phyloP scores from a whole-genome alignment of 108 stramenopile species.

The Fragilaria radians region DNA sequence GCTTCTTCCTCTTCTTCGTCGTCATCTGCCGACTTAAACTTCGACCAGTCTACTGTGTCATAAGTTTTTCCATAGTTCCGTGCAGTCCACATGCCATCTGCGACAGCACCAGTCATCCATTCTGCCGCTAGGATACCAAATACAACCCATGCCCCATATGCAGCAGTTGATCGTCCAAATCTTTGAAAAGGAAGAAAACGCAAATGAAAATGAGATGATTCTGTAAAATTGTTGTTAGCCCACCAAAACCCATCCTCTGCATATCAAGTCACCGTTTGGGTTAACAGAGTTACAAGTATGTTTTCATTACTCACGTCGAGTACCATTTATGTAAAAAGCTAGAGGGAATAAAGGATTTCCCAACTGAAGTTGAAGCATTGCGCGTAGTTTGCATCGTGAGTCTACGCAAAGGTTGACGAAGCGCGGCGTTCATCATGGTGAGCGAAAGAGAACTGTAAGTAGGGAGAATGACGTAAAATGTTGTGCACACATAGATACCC shows the following conservation, averaged over 20 bases:
- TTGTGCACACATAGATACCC: too few relatives aligned
- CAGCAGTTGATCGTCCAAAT: slow-evolving; percentile 75
- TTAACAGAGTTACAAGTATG: not conserved
- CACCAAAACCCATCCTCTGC: not conserved
- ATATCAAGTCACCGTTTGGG: not conserved
- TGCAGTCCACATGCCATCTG: slow-evolving; percentile 61
- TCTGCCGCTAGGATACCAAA: slow-evolving; percentile 73
- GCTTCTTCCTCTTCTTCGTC: slow-evolving; percentile 83
- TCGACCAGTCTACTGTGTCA: slow-evolving; percentile 79
- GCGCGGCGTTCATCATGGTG: slow-evolving; percentile 4
- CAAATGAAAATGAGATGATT: not conserved
- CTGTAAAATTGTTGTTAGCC: not conserved
- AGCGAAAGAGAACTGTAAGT: too few relatives aligned
- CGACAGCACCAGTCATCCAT: slow-evolving; percentile 45
- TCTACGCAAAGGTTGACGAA: not conserved
- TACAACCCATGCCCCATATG: slow-evolving; percentile 74
- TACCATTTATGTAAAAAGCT: not conserved
- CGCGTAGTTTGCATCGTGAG: not conserved
- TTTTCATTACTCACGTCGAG: not conserved
- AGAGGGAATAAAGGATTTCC: not conserved
- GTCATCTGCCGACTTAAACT: slow-evolving; percentile 72
- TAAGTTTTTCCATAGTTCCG: slow-evolving; percentile 75
- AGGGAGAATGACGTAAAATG: too few relatives aligned
- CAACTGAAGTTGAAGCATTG: not conserved
- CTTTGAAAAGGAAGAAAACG: slow-evolving; percentile 18